Evolutionary conservation across 129 eudicot species (phyloP).

Genomic region (Rutidosis leptorrhynchoides): DNA sequence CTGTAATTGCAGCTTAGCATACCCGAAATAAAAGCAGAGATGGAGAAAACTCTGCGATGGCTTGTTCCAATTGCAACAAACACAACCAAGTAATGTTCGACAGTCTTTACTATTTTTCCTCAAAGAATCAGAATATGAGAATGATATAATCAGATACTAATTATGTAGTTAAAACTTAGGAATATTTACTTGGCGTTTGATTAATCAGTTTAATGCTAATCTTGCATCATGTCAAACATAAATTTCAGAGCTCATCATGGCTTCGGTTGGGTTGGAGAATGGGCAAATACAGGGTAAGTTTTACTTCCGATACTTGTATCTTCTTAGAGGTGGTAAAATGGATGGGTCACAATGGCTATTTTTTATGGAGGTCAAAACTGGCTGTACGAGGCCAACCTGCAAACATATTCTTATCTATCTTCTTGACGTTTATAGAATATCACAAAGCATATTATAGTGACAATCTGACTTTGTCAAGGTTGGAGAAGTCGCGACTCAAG

Average conservation of each 20-base stretch:
- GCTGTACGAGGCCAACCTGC: neutral
- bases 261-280: conserved; percentile 99
- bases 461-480: neutral
- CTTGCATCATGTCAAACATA: conserved; percentile 8
- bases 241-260: conserved; percentile 95
- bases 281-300: conserved; percentile 97
- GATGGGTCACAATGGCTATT: neutral
- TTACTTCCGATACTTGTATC: conserved; percentile 11
- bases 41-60: conserved; percentile 98
- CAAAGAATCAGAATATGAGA: neutral
- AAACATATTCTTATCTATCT: neutral
- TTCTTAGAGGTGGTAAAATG: neutral
- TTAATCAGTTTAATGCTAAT: conserved; percentile 18
- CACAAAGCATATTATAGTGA: neutral
- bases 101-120: conserved; percentile 6
- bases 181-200: neutral
- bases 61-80: conserved; percentile 95
- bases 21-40: conserved; percentile 86
- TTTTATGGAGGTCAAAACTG: neutral
- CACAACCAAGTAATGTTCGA: conserved; percentile 76
- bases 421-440: neutral
- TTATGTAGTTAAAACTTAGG: neutral
- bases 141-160: neutral
- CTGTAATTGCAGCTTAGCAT: conserved; percentile 60
- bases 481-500: no score